Evolutionary conservation across 768 basidiomycete genomes (phyloP).

Genomic region (Scleroderma bovista): DNA sequence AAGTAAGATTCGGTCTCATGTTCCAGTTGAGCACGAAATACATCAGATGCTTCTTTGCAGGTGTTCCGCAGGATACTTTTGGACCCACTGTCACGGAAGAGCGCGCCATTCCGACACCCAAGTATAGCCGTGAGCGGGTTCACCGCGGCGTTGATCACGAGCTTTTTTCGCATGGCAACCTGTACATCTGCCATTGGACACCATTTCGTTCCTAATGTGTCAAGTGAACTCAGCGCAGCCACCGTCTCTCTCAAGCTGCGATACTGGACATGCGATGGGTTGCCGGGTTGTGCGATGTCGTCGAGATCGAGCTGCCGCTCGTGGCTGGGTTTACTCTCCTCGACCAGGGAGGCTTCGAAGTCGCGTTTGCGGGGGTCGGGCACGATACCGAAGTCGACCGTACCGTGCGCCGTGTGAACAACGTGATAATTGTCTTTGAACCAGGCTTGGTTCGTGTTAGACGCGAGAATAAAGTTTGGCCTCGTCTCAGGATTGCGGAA

Average conservation of each 20-base stretch:
- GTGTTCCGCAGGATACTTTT: constrained; percentile 43
- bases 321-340: constrained; percentile 26
- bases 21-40: constrained; percentile 50
- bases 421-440: constrained; percentile 46
- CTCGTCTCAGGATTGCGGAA: constrained; percentile 71
- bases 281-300: constrained; percentile 42
- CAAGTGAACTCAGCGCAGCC: constrained; percentile 51
- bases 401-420: constrained; percentile 66
- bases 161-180: constrained; percentile 66
- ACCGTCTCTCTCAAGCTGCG: constrained; percentile 63
- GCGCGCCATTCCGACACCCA: constrained; percentile 72
- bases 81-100: constrained; percentile 46
- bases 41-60: constrained; percentile 65
- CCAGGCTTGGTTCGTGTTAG: constrained; percentile 78
- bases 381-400: constrained; percentile 73
- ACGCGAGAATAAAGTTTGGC: constrained; percentile 81
- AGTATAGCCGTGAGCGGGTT: constrained; percentile 84
- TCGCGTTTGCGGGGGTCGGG: constrained; percentile 60
- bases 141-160: constrained; percentile 76
- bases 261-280: constrained; percentile 41
- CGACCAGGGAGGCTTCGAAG: constrained; percentile 51
- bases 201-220: constrained; percentile 58
- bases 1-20: constrained; percentile 30
- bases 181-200: constrained; percentile 62
- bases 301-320: constrained; percentile 44